Percentiles rank a stretch among this genome's conserved stretches.
Conservation (phyloP, 805 yeast species). For the Zygotorulaspora danielsina region DNA sequence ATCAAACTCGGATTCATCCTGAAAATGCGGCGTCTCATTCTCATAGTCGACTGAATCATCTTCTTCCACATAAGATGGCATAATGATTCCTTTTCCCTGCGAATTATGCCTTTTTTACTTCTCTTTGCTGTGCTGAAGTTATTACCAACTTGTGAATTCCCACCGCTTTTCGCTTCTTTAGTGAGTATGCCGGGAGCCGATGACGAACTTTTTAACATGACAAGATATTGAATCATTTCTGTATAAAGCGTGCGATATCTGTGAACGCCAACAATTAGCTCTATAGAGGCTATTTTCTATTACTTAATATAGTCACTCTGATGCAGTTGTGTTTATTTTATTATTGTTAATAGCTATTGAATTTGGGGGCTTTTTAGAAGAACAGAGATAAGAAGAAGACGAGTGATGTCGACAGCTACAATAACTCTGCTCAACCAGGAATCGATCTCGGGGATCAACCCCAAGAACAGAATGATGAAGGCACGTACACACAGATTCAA, state of each 20-base stretch:
- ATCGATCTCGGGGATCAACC: slow-evolving; percentile 1
- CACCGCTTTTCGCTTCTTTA: background rate
- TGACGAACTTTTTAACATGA: no score
- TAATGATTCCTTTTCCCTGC: slow-evolving; percentile 3
- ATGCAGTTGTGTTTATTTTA: no score
- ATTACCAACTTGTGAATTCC: no score
- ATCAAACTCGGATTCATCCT: slow-evolving; percentile 39
- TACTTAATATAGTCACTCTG: no score
- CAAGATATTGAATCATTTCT: no score
- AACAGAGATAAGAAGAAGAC: background rate
- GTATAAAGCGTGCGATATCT: no score
- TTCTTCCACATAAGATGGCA: slow-evolving; percentile 23
- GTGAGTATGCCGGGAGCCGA: no score
- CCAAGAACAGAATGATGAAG: slow-evolving; percentile 7
- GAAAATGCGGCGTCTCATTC: slow-evolving; percentile 35
- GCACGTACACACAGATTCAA: slow-evolving; percentile 15
- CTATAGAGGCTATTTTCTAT: no score
- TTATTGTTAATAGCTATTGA: background rate
- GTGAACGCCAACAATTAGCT: no score
- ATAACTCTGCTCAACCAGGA: slow-evolving; percentile 9
- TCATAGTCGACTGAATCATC: slow-evolving; percentile 27
- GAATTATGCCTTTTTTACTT: background rate
- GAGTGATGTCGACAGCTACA: slow-evolving; percentile 11
- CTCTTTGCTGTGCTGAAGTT: no score
- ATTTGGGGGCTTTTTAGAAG: background rate